These are phyloP conservation scores for Neonectria neomacrospora DNA, from an alignment of 2,329 filamentous ascomycete genomes.

Conservation along the genomic window DNA sequence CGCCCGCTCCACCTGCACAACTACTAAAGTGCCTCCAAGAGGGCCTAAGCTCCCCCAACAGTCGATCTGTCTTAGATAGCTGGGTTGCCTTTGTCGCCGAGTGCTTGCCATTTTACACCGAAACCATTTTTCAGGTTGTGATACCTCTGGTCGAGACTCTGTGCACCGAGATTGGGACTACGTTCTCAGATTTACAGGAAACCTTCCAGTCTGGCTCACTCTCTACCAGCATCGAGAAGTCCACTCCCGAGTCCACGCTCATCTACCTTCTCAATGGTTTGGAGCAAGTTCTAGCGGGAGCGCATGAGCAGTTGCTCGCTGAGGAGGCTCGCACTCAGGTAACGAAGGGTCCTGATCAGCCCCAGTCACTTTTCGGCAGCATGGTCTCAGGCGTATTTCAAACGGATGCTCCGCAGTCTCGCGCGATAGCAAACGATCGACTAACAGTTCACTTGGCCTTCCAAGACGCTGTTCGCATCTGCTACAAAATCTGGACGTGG, in stretches of 20 bases:
- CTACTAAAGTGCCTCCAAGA: constrained; percentile 87
- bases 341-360: constrained; percentile 82
- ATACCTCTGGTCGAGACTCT: constrained; percentile 92
- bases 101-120: constrained; percentile 84
- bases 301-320: constrained; percentile 81
- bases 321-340: constrained; percentile 78
- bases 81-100: constrained; percentile 90
- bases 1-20: constrained; percentile 67
- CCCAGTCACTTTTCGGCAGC: constrained; percentile 90
- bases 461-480: constrained; percentile 92
- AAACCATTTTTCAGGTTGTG: constrained; percentile 88
- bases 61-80: constrained; percentile 83
- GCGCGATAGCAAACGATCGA: constrained; percentile 90
- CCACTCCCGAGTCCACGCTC: constrained; percentile 73
- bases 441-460: constrained; percentile 96
- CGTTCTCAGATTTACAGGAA: constrained; percentile 76
- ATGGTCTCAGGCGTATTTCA: constrained; percentile 94
- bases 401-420: constrained; percentile 78
- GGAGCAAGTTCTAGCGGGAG: constrained; percentile 88
- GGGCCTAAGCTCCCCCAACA: constrained; percentile 79
- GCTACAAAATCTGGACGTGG: constrained; percentile 96
- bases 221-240: constrained; percentile 39
- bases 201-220: constrained; percentile 62
- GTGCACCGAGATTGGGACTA: constrained; percentile 78
- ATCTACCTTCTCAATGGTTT: constrained; percentile 92